Conservation (phyloP, 1,284 basidiomycete species). For the Rhodotorula sp. region DNA sequence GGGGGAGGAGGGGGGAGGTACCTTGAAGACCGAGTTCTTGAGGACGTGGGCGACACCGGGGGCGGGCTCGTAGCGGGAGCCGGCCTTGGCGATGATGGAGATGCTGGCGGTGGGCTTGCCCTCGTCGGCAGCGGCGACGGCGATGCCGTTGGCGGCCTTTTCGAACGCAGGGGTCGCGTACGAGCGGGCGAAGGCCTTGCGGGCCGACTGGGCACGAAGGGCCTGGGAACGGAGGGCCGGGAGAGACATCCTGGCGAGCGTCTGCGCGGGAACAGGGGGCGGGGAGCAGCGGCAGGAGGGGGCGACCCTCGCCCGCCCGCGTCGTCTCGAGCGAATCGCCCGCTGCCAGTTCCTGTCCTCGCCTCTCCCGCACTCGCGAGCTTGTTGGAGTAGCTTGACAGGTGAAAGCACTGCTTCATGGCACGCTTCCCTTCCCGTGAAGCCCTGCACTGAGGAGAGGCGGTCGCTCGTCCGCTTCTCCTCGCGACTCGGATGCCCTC, state of each 20-base stretch:
- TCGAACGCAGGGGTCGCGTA: conserved; percentile 52
- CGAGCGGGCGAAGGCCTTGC: conserved; percentile 9
- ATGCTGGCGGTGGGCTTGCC: conserved; percentile 76
- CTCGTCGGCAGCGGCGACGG: conserved; percentile 78
- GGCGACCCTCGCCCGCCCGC: background rate
- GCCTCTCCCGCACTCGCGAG: no score
- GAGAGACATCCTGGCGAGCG: conserved; percentile 10
- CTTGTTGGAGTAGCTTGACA: no score
- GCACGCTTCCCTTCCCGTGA: no score
- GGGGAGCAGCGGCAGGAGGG: background rate
- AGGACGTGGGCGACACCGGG: conserved; percentile 86
- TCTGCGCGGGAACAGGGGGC: background rate
- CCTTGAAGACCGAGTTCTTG: conserved; percentile 98
- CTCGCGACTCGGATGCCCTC: no score
- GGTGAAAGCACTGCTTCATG: no score
- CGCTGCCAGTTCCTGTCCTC: no score
- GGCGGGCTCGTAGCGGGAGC: conserved; percentile 79
- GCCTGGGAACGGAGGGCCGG: conserved; percentile 21
- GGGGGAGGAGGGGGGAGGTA: conserved; percentile 51
- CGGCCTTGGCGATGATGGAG: conserved; percentile 87
- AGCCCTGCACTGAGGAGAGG: no score
- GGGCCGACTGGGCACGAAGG: conserved; percentile 21
- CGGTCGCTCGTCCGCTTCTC: no score
- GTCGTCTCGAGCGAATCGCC: no score
- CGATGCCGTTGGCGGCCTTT: conserved; percentile 70